Evolutionary conservation across 2,329 filamentous ascomycete genomes (phyloP), one percentile per base, ranked within the genome.

Genomic region (Sordariomycetes sp.): DNA sequence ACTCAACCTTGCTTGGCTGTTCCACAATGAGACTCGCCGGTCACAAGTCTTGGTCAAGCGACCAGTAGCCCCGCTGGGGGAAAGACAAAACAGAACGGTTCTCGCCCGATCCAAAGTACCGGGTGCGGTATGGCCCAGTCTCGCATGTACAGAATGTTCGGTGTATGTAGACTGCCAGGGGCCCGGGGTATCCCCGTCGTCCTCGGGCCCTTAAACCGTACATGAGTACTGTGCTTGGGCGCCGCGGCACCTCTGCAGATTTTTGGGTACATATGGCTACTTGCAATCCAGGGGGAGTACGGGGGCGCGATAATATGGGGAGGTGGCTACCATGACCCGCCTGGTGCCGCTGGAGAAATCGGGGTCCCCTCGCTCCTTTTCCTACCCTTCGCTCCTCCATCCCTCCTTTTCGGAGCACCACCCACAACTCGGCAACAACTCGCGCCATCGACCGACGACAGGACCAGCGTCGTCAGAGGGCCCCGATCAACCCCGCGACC

Each of bases 381-480:
- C 45, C 45, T 17, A 3, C 45, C 45, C 45, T 50, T 50, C 45
- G 45, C n/a, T 51, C 25, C 22, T 39, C 36, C 25, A 28, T 48
- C 54, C 54, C 54, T 56, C 54, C 54, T 56, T 56, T 48, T 50
- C 17, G n/a, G 39, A 54, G 32, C 28, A 56, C 24, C 42, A 50
- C 42, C 54, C 42, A 50, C 54, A n/a, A 56, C 25, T 22, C 22
- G 25, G 54, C 45, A 50, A 50, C 20, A 50, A 50, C 45, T 51
- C 54, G 54, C 50, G 54, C 36, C 42, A 45, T 55, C 54, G 36
- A 32, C 28, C 28, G 28, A 32, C 28, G 28, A 32, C 28, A 32
- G 28, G 28, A 32, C 28, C 28, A 32, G 28, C 28, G 28, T 32
- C 28, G 28, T 32, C 28, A 32, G 28, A 32, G 28, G n/a, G 45